Evolutionary conservation across 371 early-diverging fungal species (phyloP), one percentile per base, ranked within the genome.

Genomic region (Mortierella sp.): DNA sequence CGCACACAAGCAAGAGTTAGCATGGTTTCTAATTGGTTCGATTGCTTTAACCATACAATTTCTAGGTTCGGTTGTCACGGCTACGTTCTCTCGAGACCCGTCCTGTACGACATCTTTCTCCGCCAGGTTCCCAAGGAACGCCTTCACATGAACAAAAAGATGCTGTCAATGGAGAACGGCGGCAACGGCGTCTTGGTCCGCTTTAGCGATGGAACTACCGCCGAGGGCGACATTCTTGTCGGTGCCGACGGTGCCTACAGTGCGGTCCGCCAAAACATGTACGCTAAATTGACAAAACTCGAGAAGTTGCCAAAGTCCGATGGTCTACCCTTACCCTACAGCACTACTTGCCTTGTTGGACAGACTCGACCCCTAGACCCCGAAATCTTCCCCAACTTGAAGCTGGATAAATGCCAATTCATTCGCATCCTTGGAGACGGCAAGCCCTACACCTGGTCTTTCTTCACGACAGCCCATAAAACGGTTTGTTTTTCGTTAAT

Each of bases 221-320:
- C 55, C 21, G 34, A 71, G 13, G 82, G 82, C 24, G 72, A 81
- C 19, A 77, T 81, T 37, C 48, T 81, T 21, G 64, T 81, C 0
- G 82, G 82, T 40, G 77, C 82, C 0, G 82, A 81, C 40, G 82
- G 82, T 2, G 74, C 82, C 24, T 71, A 81, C n/a, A 67, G 69
- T 19, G 75, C 74, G 26, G 75, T 81, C 9, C 77, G 82, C 0
- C 82, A 81, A 14, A 31, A 44, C 37, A 16, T 77, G 31, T 81
- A 81, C 40, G 26, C 50, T 16, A 21, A 59, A 9, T 21, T 81
- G 46, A 71, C 46, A 50, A 19, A 48, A 2, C 46, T 64, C 1
- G 37, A 46, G 3, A 53, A n/a, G 1, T 26, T 81, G 26, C 72
- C 77, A 0, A n/a, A 37, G 24, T n/a, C 28, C 2, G 82, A 81